Evolutionary conservation across 345 rosid genomes (phyloP), one percentile per base, ranked within the genome.

Genomic region (Syzygium grande): DNA sequence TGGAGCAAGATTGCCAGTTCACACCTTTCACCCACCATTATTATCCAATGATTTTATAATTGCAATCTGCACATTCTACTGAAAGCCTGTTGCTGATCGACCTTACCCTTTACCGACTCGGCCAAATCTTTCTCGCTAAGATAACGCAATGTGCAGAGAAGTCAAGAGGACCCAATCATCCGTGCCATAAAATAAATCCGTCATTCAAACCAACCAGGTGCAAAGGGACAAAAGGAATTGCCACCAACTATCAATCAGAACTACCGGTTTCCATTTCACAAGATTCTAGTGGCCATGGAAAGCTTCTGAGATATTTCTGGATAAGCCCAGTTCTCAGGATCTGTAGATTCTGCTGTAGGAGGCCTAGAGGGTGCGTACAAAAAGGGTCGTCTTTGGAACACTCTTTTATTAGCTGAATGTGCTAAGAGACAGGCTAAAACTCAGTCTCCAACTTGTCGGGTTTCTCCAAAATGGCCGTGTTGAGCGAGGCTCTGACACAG

Each of bases 401-500:
- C 38, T 38, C 83, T 19, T 22, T 73, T 9, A 11, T 14, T 15
- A 58, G 83, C 83, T 73, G 83, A 73, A 73, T 21, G 83, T 73
- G 49, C 3, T 73, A 1, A 22, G 43, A 73, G 27, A 34, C 23
- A 16, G 80, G 80, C 80, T 68, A 34, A 17, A 68, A 38, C 83
- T 19, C 14, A 38, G 25, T 2, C 83, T 38, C 49, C 38, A 38
- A 9, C 49, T 73, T 21, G 83, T 38, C 34, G 83, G 49, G 83
- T 19, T 73, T 43, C 14, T 38, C 27, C 34, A 58, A 89, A 88
- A 94, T 92, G 95, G 91, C 86, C 86, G 27, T 90, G 86, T 52
- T 90, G 91, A 91, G 94, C 79, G 97, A 94, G 85, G 89, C 90
- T 27, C 83, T 89, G 34, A 90, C 94, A 13, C 97, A 93, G 90